Conservation (phyloP, 768 basidiomycete species). For the Mycena rosella region DNA sequence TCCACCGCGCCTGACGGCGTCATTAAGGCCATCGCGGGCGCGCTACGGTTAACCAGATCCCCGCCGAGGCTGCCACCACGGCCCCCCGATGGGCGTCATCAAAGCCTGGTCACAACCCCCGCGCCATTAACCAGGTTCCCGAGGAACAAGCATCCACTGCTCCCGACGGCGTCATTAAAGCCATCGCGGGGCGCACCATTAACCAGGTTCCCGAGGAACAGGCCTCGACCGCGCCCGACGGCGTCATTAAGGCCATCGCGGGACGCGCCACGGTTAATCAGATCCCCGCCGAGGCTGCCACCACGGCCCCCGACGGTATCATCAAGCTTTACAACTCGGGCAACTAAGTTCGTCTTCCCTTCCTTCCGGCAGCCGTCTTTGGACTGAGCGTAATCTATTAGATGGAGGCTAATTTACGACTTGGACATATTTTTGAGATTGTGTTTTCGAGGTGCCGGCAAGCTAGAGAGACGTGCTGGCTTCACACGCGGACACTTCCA, state of each 20-base stretch:
- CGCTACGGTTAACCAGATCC: slow-evolving; percentile 38
- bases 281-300: slow-evolving; percentile 49
- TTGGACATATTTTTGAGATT: slow-evolving; percentile 26
- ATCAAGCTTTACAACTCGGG: slow-evolving; percentile 32
- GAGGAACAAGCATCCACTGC: background rate
- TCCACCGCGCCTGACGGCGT: slow-evolving; percentile 45
- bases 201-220: slow-evolving; percentile 37
- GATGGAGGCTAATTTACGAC: background rate
- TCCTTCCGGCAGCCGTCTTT: too few species aligned
- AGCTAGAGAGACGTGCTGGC: slow-evolving; percentile 20
- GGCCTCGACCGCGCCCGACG: slow-evolving; percentile 45
- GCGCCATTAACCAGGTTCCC: slow-evolving; percentile 35
- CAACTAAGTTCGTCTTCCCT: background rate
- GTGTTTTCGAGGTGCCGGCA: slow-evolving; percentile 22
- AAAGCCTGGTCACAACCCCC: slow-evolving; percentile 53
- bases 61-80: slow-evolving; percentile 50
- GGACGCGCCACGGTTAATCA: too few species aligned
- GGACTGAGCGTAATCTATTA: background rate
- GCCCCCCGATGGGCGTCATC: slow-evolving; percentile 50
- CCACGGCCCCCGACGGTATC: slow-evolving; percentile 50
- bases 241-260: slow-evolving; percentile 43
- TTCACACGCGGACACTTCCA: slow-evolving; percentile 21
- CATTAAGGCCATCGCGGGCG: slow-evolving; percentile 44
- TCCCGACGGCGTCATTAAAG: slow-evolving; percentile 42
- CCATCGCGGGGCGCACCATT: slow-evolving; percentile 51